phyloP scores from a whole-genome alignment of 2,329 filamentous ascomycete genomes.

The Epichloe baconii region DNA sequence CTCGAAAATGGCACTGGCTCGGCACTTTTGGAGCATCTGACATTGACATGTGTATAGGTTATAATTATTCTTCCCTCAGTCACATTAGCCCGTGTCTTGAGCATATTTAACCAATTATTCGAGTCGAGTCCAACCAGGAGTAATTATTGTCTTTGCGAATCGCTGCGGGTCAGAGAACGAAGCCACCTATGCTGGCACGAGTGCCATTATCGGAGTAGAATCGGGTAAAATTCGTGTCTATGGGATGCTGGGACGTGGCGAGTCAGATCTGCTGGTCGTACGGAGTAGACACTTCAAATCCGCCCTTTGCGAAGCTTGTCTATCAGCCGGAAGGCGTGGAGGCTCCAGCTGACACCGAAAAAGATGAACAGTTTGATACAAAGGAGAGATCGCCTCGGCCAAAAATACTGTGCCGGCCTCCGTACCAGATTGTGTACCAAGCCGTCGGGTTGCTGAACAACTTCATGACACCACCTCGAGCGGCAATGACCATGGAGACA shows the following conservation, averaged over 20 bases:
- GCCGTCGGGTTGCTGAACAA: neutral
- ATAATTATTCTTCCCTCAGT: constrained; percentile 60
- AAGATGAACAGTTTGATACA: neutral
- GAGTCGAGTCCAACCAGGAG: constrained; percentile 34
- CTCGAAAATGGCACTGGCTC: neutral
- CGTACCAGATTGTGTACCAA: neutral
- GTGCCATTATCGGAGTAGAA: constrained; percentile 53
- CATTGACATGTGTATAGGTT: constrained; percentile 35
- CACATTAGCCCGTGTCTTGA: constrained; percentile 61
- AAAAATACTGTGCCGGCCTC: neutral
- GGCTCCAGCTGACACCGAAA: neutral
- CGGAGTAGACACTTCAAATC: constrained; percentile 47
- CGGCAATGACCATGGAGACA: neutral
- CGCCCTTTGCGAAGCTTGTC: constrained; percentile 33
- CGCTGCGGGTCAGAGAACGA: constrained; percentile 53
- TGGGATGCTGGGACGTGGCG: constrained; percentile 56
- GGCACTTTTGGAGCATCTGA: neutral
- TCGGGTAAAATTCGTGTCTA: constrained; percentile 54
- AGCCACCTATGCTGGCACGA: constrained; percentile 61
- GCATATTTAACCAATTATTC: constrained; percentile 48
- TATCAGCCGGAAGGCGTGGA: constrained; percentile 5
- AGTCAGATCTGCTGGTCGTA: constrained; percentile 54
- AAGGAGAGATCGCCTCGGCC: neutral
- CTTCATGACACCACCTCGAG: neutral
- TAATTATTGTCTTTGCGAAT: constrained; percentile 60